Evolutionary conservation across 2,329 filamentous ascomycete genomes (phyloP).

Genomic region (Stachybotrys chlorohalonatus): DNA sequence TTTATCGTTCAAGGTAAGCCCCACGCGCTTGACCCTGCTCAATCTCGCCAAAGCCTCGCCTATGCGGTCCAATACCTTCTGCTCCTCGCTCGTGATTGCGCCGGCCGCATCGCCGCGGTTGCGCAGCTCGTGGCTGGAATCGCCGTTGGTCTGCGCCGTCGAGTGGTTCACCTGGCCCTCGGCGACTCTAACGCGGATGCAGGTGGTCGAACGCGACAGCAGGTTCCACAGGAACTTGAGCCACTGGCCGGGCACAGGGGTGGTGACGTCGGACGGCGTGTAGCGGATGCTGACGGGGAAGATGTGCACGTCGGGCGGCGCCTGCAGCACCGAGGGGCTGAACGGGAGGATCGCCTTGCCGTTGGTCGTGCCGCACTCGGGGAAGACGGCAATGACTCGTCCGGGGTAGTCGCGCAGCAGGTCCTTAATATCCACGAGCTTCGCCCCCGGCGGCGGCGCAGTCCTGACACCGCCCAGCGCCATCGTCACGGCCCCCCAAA

Average conservation of each 20-base stretch:
- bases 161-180: slow-evolving; percentile 55
- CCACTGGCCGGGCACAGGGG: slow-evolving; percentile 71
- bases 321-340: slow-evolving; percentile 64
- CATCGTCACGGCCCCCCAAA: slow-evolving; percentile 64
- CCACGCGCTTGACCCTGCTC: slow-evolving; percentile 81
- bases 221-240: slow-evolving; percentile 74
- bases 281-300: slow-evolving; percentile 90
- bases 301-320: slow-evolving; percentile 60
- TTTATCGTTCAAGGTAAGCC: slow-evolving; percentile 77
- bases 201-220: slow-evolving; percentile 76
- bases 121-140: slow-evolving; percentile 15
- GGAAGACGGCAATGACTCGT: slow-evolving; percentile 77
- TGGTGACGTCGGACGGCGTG: slow-evolving; percentile 80
- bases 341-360: slow-evolving; percentile 82
- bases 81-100: slow-evolving; percentile 46
- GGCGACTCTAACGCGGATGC: slow-evolving; percentile 83
- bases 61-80: slow-evolving; percentile 65
- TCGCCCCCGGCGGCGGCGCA: slow-evolving; percentile 32
- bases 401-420: slow-evolving; percentile 61
- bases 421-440: slow-evolving; percentile 50
- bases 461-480: slow-evolving; percentile 56
- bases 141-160: slow-evolving; percentile 24
- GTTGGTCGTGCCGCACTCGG: slow-evolving; percentile 91
- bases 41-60: slow-evolving; percentile 81
- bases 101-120: slow-evolving; percentile 17